Percentiles rank a stretch among this genome's conserved stretches.
phyloP scores from a whole-genome alignment of 78 protist species.

The Thecamonas trahens region DNA sequence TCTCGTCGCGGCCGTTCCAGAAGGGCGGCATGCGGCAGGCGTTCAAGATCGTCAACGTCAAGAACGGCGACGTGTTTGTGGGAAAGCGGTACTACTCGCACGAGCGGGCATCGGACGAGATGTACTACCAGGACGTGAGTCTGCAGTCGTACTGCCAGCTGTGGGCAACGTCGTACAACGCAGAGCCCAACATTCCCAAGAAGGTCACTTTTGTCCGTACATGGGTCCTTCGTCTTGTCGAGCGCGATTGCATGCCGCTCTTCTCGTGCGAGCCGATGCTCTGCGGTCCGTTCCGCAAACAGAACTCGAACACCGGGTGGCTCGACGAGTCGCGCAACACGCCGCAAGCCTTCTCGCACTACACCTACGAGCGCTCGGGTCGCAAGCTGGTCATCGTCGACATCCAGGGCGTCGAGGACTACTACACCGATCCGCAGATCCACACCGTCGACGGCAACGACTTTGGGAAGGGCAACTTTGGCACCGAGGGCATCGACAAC shows the following conservation, averaged over 20 bases:
- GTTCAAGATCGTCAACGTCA: not conserved
- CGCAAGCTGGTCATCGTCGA: constrained; percentile 63
- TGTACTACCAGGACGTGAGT: constrained; percentile 36
- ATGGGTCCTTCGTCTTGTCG: constrained; percentile 32
- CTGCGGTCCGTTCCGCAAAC: constrained; percentile 31
- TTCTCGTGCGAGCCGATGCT: not conserved
- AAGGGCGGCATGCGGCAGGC: constrained; percentile 37
- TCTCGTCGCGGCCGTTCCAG: constrained; percentile 31
- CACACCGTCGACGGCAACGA: constrained; percentile 62
- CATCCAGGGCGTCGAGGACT: constrained; percentile 85
- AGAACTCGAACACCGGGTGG: constrained; percentile 76
- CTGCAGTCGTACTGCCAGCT: constrained; percentile 47
- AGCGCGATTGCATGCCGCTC: constrained; percentile 12
- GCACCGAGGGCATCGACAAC: constrained; percentile 55
- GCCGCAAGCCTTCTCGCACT: constrained; percentile 88
- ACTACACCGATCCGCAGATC: constrained; percentile 86
- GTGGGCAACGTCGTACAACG: constrained; percentile 50
- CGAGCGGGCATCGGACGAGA: not conserved
- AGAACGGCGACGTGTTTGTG: not conserved
- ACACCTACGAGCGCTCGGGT: constrained; percentile 64
- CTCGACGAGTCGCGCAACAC: constrained; percentile 40
- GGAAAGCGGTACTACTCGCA: not conserved
- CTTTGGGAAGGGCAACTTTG: constrained; percentile 77
- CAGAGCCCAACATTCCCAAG: constrained; percentile 38
- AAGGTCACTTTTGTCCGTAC: constrained; percentile 49